These are phyloP conservation scores for Triticum timopheevii DNA, from an alignment of 176 grass and related monocot species.

Conservation along the genomic window DNA sequence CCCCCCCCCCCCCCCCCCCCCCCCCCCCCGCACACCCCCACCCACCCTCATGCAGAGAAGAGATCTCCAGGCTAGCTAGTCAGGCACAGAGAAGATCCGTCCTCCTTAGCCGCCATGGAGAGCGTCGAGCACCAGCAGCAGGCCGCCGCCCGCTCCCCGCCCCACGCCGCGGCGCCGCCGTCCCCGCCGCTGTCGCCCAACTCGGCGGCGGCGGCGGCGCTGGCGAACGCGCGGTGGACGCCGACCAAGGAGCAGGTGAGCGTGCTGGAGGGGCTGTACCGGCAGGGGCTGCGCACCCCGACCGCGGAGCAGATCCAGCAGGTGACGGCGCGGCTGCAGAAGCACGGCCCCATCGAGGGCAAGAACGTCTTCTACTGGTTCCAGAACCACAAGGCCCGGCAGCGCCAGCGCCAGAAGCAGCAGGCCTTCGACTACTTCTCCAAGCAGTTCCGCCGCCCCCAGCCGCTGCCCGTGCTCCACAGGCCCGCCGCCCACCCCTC, in stretches of 20 bases:
- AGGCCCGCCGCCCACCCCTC: not conserved
- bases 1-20: not conserved
- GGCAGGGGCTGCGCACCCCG: slow-evolving; percentile 61
- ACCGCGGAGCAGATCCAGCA: slow-evolving; percentile 84
- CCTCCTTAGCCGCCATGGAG: not conserved
- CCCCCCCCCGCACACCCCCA: not conserved
- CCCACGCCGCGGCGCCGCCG: not conserved
- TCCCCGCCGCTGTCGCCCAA: slow-evolving; percentile 35
- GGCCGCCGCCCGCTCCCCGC: not conserved
- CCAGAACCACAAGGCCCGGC: slow-evolving; percentile 95
- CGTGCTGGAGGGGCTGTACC: slow-evolving; percentile 72
- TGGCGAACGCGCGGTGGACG: slow-evolving; percentile 55
- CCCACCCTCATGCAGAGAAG: not conserved
- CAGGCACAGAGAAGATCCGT: too few relatives aligned
- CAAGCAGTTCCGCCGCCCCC: slow-evolving; percentile 50
- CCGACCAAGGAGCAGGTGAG: slow-evolving; percentile 88
- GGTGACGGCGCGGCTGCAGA: slow-evolving; percentile 57
- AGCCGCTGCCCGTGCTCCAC: slow-evolving; percentile 29
- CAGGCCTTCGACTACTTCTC: slow-evolving; percentile 75
- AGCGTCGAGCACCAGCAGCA: not conserved
- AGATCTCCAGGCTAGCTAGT: too few relatives aligned
- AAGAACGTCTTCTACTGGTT: slow-evolving; percentile 99
- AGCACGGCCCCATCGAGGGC: slow-evolving; percentile 74
- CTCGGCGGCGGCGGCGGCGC: not conserved
- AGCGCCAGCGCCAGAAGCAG: slow-evolving; percentile 83